Percentiles rank a stretch among this genome's conserved stretches.
phyloP scores from a whole-genome alignment of 1,284 basidiomycete species.

The Ustilago crameri region DNA sequence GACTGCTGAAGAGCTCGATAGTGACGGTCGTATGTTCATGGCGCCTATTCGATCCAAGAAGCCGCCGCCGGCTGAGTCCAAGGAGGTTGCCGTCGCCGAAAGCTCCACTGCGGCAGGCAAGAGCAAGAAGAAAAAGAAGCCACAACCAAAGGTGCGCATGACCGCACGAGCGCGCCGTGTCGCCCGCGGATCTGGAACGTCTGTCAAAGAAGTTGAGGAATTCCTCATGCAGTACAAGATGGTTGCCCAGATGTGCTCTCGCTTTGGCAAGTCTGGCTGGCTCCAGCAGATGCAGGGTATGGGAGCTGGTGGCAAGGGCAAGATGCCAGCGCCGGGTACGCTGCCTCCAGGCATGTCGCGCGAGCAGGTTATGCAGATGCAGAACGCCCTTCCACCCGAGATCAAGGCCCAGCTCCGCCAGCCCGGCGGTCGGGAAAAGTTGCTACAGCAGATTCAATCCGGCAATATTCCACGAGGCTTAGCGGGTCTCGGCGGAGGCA shows the following conservation, averaged over 20 bases:
- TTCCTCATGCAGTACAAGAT: conserved; percentile 75
- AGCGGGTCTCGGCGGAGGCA: conserved; percentile 44
- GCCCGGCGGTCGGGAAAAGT: conserved; percentile 64
- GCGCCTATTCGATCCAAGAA: conserved; percentile 49
- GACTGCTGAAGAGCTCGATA: conserved; percentile 91
- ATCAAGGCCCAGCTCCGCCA: conserved; percentile 67
- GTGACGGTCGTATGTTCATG: conserved; percentile 77
- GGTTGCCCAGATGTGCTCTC: conserved; percentile 65
- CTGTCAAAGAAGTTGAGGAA: conserved; percentile 95
- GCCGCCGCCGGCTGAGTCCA: conserved; percentile 18
- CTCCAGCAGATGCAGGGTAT: conserved; percentile 57
- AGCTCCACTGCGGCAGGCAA: conserved; percentile 40
- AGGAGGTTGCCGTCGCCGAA: conserved; percentile 36
- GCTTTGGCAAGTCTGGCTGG: conserved; percentile 79
- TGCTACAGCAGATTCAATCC: conserved; percentile 56
- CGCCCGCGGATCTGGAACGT: conserved; percentile 93
- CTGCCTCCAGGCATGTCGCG: conserved; percentile 64
- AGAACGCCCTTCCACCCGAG: conserved; percentile 64
- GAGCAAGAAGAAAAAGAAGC: conserved; percentile 53
- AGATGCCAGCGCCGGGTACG: conserved; percentile 53
- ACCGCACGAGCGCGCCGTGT: conserved; percentile 75
- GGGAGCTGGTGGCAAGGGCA: conserved; percentile 46
- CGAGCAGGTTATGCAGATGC: conserved; percentile 66
- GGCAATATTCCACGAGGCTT: conserved; percentile 53
- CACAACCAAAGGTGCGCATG: conserved; percentile 57